Evolutionary conservation across 352 stramenopile genomes (phyloP).

Genomic region (Globisporangium yorkense): DNA sequence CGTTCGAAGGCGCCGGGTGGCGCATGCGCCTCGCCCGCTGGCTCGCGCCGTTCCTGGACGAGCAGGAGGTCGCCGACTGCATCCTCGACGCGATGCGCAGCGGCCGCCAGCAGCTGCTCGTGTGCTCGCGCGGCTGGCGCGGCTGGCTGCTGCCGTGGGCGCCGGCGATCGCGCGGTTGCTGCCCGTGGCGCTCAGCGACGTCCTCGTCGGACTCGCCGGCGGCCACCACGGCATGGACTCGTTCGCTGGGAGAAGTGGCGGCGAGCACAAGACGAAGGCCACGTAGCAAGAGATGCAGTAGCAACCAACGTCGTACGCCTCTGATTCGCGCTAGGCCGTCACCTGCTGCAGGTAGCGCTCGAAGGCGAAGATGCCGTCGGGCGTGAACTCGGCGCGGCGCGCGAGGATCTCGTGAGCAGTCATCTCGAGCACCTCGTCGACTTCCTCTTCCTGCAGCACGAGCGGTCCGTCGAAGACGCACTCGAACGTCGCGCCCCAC

Average conservation of each 20-base stretch:
- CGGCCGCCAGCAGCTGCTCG: slow-evolving; percentile 56
- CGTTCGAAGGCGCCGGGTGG: slow-evolving; percentile 32
- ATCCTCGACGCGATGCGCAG: slow-evolving; percentile 53
- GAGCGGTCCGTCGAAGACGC: slow-evolving; percentile 60
- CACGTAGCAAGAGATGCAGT: background rate
- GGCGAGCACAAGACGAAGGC: background rate
- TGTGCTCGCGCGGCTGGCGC: slow-evolving; percentile 56
- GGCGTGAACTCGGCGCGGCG: slow-evolving; percentile 66
- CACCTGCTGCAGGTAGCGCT: slow-evolving; percentile 36
- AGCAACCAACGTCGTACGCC: background rate
- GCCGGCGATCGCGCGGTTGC: slow-evolving; percentile 32
- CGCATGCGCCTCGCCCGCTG: slow-evolving; percentile 26
- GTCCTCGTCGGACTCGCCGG: slow-evolving; percentile 45
- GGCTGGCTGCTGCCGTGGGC: slow-evolving; percentile 46
- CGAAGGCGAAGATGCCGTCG: slow-evolving; percentile 74
- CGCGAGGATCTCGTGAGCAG: slow-evolving; percentile 54
- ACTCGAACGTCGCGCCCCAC: slow-evolving; percentile 77
- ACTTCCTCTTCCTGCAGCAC: slow-evolving; percentile 72
- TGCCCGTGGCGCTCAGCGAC: slow-evolving; percentile 55
- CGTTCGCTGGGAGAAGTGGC: slow-evolving; percentile 37
- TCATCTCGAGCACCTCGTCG: slow-evolving; percentile 74
- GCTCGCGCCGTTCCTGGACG: slow-evolving; percentile 47
- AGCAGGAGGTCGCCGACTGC: slow-evolving; percentile 36
- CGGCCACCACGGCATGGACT: slow-evolving; percentile 70
- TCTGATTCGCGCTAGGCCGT: background rate